Evolutionary conservation across 352 stramenopile genomes (phyloP).

Genomic region (Globisporangium abappressorium): DNA sequence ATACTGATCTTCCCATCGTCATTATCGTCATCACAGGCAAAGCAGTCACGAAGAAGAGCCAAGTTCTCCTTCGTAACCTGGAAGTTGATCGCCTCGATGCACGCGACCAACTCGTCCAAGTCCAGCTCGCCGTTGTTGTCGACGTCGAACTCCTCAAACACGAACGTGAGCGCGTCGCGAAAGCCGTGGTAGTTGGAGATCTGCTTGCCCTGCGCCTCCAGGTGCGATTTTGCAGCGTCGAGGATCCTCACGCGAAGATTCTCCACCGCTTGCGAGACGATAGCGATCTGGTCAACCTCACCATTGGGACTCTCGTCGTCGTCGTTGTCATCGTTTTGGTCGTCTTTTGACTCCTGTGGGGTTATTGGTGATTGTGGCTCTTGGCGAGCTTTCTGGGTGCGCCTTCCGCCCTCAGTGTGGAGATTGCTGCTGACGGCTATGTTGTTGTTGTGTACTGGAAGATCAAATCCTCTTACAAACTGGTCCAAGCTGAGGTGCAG

Average conservation of each 20-base stretch:
- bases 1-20: conserved; percentile 42
- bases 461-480: conserved; percentile 57
- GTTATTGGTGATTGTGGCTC: neutral
- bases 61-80: conserved; percentile 37
- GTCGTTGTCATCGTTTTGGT: neutral
- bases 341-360: neutral
- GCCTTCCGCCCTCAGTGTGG: neutral
- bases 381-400: neutral
- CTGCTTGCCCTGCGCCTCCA: conserved; percentile 25
- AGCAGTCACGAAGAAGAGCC: conserved; percentile 52
- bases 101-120: conserved; percentile 44
- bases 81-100: conserved; percentile 52
- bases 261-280: conserved; percentile 19
- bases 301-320: neutral
- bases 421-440: too few species aligned
- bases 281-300: conserved; percentile 28
- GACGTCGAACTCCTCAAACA: conserved; percentile 58
- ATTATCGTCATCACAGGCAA: conserved; percentile 24
- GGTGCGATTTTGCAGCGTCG: conserved; percentile 29
- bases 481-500: conserved; percentile 44
- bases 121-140: conserved; percentile 56
- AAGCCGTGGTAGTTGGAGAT: conserved; percentile 46
- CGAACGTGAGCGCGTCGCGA: conserved; percentile 40
- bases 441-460: conserved; percentile 11
- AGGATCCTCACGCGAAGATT: conserved; percentile 40